A percentile compares a stretch with the other conserved stretches of the same genome.
Conservation (phyloP, 768 basidiomycete species). For the Hortiboletus flavorubellus region DNA sequence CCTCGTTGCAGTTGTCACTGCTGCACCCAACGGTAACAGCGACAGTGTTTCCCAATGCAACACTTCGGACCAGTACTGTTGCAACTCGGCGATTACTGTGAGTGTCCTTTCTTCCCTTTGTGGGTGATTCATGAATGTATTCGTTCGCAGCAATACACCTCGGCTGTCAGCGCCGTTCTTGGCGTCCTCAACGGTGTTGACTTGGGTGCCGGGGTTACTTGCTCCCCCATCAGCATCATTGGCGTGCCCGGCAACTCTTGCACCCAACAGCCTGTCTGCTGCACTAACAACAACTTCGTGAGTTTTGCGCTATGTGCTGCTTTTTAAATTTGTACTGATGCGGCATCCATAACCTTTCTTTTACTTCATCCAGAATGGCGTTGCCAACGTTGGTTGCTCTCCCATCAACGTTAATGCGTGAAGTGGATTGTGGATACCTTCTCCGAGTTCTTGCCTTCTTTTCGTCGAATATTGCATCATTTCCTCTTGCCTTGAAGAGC, state of each 20-base stretch:
- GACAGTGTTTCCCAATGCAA: too few species aligned
- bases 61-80: too few species aligned
- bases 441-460: too few species aligned
- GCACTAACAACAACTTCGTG: background rate
- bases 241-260: background rate
- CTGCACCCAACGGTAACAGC: slow-evolving; percentile 1
- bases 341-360: background rate
- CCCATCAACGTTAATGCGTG: background rate
- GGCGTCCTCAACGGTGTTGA: background rate
- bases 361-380: background rate
- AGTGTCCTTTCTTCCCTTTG: too few species aligned
- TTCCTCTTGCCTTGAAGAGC: too few species aligned
- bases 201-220: background rate
- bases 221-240: background rate
- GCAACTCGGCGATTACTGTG: too few species aligned
- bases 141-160: background rate
- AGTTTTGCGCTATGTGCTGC: background rate
- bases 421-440: background rate
- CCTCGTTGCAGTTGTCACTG: background rate
- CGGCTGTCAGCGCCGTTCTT: background rate
- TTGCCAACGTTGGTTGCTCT: background rate
- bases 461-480: too few species aligned
- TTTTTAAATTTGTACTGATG: background rate
- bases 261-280: background rate
- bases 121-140: background rate